Conservation (phyloP, 192 early-diverging fungal species). For the Linnemannia schmuckeri region DNA sequence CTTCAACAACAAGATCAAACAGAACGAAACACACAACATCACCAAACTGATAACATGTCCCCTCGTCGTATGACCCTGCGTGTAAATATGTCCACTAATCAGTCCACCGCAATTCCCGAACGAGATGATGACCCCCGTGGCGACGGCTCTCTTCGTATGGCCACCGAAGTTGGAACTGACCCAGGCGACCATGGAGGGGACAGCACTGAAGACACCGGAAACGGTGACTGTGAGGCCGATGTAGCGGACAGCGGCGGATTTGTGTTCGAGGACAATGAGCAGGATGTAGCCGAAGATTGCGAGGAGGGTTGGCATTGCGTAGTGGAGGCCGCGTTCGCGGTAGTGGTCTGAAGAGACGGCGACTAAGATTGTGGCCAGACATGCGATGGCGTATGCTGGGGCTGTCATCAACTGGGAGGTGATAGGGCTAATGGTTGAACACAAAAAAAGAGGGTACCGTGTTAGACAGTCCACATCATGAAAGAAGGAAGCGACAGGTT, state of each 20-base stretch:
- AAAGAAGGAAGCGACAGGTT: neutral
- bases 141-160: conserved; percentile 76
- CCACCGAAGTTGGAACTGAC: conserved; percentile 74
- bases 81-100: conserved; percentile 78
- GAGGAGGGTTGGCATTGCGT: conserved; percentile 36
- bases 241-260: conserved; percentile 45
- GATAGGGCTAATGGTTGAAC: neutral
- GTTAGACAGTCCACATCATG: too few relatives aligned
- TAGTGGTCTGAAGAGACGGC: conserved; percentile 25
- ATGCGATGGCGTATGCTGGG: conserved; percentile 61
- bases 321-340: conserved; percentile 58
- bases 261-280: conserved; percentile 43
- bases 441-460: conserved; percentile 11
- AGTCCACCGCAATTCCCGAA: conserved; percentile 79
- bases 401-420: conserved; percentile 61
- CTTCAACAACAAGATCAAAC: conserved; percentile 61
- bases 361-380: conserved; percentile 21
- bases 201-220: conserved; percentile 59
- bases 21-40: neutral
- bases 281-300: conserved; percentile 59
- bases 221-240: conserved; percentile 48
- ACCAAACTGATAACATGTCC: neutral
- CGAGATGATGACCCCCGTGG: conserved; percentile 71
- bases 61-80: conserved; percentile 49
- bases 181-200: conserved; percentile 70